These are phyloP conservation scores for Phialophora verrucosa DNA, from an alignment of 2,329 filamentous ascomycete species.

Conservation along the genomic window DNA sequence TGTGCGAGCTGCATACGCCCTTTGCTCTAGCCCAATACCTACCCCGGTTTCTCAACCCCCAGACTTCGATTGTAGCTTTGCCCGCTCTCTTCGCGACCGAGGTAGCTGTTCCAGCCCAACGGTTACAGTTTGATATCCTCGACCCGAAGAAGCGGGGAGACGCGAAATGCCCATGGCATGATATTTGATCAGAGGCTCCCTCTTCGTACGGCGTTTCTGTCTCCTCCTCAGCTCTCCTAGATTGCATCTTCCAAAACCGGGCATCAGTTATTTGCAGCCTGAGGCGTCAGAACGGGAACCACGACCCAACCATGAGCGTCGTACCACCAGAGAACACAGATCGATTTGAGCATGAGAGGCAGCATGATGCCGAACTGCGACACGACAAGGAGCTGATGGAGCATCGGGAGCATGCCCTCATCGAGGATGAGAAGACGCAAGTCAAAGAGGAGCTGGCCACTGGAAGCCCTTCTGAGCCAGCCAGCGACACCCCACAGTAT, in stretches of 20 bases:
- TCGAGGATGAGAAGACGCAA: conserved; percentile 4
- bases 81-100: conserved; percentile 7
- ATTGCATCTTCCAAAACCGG: neutral
- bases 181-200: conserved; percentile 8
- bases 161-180: neutral
- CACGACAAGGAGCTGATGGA: conserved; percentile 20
- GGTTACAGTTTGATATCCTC: neutral
- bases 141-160: conserved; percentile 16
- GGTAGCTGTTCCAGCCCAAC: conserved; percentile 7
- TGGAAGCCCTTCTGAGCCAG: neutral
- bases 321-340: conserved; percentile 29
- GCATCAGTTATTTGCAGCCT: neutral
- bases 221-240: neutral
- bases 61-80: conserved; percentile 1
- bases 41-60: neutral
- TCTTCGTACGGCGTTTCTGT: neutral
- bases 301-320: conserved; percentile 26
- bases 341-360: conserved; percentile 25
- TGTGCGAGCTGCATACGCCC: neutral
- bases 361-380: conserved; percentile 20
- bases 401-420: conserved; percentile 21
- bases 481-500: conserved; percentile 19
- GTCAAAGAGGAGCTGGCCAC: conserved; percentile 2
- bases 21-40: neutral
- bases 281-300: neutral